phyloP scores from a whole-genome alignment of 345 rosid species.

The Eucalyptus marginata region DNA sequence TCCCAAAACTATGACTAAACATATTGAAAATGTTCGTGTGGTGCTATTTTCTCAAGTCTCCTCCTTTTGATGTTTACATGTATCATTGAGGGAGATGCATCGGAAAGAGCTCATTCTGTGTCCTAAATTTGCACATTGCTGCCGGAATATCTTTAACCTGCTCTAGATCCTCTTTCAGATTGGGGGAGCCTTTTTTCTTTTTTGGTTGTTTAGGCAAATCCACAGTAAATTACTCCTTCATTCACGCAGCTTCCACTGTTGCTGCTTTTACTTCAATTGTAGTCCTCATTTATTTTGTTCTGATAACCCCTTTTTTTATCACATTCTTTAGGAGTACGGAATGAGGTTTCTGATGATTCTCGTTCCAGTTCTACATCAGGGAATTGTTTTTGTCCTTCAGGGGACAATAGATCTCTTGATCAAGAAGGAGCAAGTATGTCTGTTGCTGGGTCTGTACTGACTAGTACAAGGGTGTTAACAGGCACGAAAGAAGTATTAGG shows the following conservation, averaged over 20 bases:
- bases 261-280: neutral
- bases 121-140: neutral
- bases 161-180: neutral
- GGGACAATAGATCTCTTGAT: conserved; percentile 42
- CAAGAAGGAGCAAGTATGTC: conserved; percentile 46
- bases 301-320: neutral
- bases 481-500: conserved; percentile 64
- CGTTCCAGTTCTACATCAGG: conserved; percentile 41
- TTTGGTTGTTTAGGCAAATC: neutral
- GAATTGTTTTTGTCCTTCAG: conserved; percentile 27
- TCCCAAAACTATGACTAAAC: neutral
- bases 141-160: neutral
- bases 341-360: conserved; percentile 66
- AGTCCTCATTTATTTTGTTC: neutral
- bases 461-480: conserved; percentile 29
- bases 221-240: neutral
- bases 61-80: neutral
- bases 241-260: neutral
- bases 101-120: neutral
- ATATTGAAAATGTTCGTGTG: neutral
- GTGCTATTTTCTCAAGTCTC: neutral
- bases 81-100: neutral
- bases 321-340: conserved; percentile 43
- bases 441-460: conserved; percentile 28
- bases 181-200: neutral